Percentiles rank a stretch among this genome's conserved stretches.
Conservation (phyloP, 148 eudicot species). For the Rhododendron griersonianum region DNA sequence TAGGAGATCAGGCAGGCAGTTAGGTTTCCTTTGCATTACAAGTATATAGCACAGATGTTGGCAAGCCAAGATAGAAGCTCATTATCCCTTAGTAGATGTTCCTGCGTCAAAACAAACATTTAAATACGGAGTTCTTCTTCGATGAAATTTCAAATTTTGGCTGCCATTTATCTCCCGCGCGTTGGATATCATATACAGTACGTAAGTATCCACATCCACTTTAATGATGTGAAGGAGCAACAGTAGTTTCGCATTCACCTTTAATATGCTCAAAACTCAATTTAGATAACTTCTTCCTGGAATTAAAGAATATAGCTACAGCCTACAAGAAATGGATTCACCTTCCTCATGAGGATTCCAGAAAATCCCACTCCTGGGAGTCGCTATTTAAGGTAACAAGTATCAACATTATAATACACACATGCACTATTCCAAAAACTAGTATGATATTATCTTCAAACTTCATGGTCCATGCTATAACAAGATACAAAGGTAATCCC, state of each 20-base stretch:
- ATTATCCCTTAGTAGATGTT: conserved; percentile 43
- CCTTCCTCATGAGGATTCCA: neutral
- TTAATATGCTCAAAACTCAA: neutral
- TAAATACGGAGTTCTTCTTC: conserved; percentile 51
- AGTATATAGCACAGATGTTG: conserved; percentile 55
- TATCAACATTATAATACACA: neutral
- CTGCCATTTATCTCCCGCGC: neutral
- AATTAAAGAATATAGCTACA: neutral
- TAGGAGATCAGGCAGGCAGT: conserved; percentile 51
- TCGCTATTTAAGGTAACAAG: neutral
- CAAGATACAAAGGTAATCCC: neutral
- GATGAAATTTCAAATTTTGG: conserved; percentile 27
- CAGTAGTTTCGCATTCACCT: neutral
- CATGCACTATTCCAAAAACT: neutral
- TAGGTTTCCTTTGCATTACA: conserved; percentile 60
- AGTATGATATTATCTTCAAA: no score
- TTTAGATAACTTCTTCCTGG: neutral
- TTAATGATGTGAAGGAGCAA: neutral
- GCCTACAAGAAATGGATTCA: neutral
- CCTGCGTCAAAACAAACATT: conserved; percentile 97
- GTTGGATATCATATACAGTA: neutral
- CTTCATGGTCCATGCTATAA: neutral
- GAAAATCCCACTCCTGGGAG: neutral
- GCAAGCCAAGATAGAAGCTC: conserved; percentile 78
- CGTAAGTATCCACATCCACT: neutral